Conservation (phyloP, 495 filamentous ascomycete species). For the Letharia columbiana region DNA sequence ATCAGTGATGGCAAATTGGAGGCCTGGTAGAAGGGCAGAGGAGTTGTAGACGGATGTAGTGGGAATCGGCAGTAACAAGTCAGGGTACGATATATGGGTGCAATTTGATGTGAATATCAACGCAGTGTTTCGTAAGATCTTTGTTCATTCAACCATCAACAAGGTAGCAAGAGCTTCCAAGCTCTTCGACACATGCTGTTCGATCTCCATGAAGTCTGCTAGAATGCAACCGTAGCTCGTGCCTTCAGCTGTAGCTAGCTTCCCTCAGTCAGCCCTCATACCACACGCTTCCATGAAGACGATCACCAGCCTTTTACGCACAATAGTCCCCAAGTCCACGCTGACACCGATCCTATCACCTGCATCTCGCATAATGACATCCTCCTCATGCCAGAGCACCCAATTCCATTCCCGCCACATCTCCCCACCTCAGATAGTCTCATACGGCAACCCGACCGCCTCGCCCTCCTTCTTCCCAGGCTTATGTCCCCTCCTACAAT, state of each 20-base stretch:
- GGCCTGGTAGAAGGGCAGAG: too few species aligned
- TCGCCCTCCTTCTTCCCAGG: not conserved
- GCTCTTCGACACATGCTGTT: too few species aligned
- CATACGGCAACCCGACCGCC: not conserved
- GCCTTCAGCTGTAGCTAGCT: not conserved
- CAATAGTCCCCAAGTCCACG: not conserved
- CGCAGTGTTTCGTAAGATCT: too few species aligned
- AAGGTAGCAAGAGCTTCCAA: too few species aligned
- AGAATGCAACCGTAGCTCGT: not conserved
- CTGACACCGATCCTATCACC: not conserved
- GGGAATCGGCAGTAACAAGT: rapidly evolving
- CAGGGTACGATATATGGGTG: too few species aligned
- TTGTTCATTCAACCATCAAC: too few species aligned
- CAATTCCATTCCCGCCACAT: not conserved
- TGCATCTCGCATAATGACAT: not conserved
- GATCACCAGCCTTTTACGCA: not conserved
- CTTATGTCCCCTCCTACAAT: conserved; percentile 4
- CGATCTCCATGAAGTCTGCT: too few species aligned
- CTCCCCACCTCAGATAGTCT: not conserved
- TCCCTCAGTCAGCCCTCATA: not conserved
- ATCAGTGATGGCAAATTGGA: too few species aligned
- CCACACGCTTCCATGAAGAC: not conserved
- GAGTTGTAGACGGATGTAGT: too few species aligned
- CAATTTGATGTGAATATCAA: too few species aligned
- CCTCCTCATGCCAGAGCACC: not conserved